phyloP scores from a whole-genome alignment of 2,329 filamentous ascomycete genomes.

The Trichoderma guizhouense region DNA sequence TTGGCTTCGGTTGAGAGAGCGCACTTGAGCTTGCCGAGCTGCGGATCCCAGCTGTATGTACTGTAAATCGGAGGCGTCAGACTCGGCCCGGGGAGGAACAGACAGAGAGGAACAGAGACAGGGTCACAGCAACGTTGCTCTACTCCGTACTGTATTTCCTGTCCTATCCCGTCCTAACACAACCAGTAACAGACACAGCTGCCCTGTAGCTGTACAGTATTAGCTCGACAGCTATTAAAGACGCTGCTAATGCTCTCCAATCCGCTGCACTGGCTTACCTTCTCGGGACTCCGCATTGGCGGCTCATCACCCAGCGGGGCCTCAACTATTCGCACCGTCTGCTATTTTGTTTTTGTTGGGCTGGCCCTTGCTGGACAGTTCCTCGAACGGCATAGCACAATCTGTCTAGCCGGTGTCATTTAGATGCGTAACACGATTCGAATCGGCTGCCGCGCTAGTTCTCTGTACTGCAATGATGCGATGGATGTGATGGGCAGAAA shows the following conservation, averaged over 20 bases:
- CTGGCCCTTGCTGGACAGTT: neutral
- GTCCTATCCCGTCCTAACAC: neutral
- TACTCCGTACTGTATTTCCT: neutral
- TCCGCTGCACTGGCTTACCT: neutral
- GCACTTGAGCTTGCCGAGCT: neutral
- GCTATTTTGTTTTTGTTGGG: constrained; percentile 15
- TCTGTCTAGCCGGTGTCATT: constrained; percentile 5
- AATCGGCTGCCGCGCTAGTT: neutral
- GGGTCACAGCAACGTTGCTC: neutral
- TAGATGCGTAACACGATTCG: constrained; percentile 11
- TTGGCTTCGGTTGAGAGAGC: neutral
- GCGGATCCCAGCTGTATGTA: neutral
- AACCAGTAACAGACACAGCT: neutral
- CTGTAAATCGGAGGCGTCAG: neutral
- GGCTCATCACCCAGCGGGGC: neutral
- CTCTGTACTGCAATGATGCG: neutral
- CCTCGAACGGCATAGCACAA: neutral
- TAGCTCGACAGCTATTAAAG: neutral
- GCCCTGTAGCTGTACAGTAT: neutral
- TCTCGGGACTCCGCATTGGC: constrained; percentile 14
- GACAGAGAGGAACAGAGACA: neutral
- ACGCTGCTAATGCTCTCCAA: neutral
- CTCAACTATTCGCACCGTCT: neutral
- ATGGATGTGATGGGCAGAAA: neutral
- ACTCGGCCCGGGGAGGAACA: neutral